Base-by-base conservation (phyloP, 495 filamentous ascomycete genomes). In the Penicillium soppii region DNA sequence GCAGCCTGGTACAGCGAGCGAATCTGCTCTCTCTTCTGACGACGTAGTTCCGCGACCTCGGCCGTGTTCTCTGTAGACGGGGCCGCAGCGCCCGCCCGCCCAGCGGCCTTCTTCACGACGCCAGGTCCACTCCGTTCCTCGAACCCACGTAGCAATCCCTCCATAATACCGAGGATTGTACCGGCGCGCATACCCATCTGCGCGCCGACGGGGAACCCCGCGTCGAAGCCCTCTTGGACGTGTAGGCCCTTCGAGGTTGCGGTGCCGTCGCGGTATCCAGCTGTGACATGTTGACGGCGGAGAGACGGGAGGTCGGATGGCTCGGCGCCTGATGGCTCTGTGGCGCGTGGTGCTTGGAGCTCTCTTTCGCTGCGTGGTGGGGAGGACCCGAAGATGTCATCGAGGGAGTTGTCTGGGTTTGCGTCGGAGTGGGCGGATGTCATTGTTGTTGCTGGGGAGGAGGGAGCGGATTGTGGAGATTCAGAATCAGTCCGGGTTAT, bases 251-350 rank as follows among this genome's bases (percentile, higher is more conserved):
- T 97, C 16, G 85, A 86, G 3, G 63, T 59, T 3, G 87, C 74
- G 53, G 97, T 82, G 50, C 94, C 92, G 53, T 92, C 89, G 50
- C 92, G 85, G 70, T 97, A 97, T 42, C 94, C 92, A n/a, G 87
- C 83, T 7, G 85, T 96, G 27, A 81, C 77, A 67, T 97, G 92
- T 52, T 82, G 82, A 35, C 79, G 73, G 52, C 82, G 83, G 12
- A 95, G 80, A 43, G 85, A 81, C n/a, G 87, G 86, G 42, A 91
- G 77, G 57, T 94, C 89, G 35, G 85, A 87, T 16, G 73, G 77
- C 48, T 85, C 79, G 45, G 51, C 17, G 19, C 12, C n/a, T 12
- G 23, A 5, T 49, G 47, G 1, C 16, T 30, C 8, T 33, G 21
- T 4, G 19, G 37, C 38, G 13, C 44, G 12, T n/a, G 35, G 43